Evolutionary conservation across 2,329 filamentous ascomycete genomes (phyloP).

Genomic region (Aspergillus pseudoviridinutans): DNA sequence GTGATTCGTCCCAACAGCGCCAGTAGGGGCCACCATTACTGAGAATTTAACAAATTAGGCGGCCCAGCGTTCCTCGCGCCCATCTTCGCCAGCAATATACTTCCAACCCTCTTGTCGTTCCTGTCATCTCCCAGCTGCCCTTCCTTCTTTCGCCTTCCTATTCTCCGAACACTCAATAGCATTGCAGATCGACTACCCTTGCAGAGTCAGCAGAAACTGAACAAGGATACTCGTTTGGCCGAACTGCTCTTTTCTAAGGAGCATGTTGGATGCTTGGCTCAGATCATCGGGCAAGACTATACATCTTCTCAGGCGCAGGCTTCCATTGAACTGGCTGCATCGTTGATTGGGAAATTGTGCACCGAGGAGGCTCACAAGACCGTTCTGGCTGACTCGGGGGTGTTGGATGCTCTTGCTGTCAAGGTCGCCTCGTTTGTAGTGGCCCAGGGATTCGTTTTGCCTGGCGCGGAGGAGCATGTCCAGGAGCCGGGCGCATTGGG

Average conservation of each 20-base stretch:
- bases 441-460: constrained; percentile 64
- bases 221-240: constrained; percentile 52
- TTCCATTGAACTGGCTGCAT: constrained; percentile 39
- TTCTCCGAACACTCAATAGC: constrained; percentile 69
- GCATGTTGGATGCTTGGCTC: constrained; percentile 59
- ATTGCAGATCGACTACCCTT: constrained; percentile 63
- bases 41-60: constrained; percentile 48
- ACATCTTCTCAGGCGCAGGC: constrained; percentile 51
- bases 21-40: constrained; percentile 10
- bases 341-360: constrained; percentile 60
- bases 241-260: constrained; percentile 61
- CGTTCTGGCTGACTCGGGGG: constrained; percentile 65
- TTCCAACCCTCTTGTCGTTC: constrained; percentile 67
- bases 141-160: constrained; percentile 64
- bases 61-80: constrained; percentile 75
- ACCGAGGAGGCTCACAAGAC: constrained; percentile 66
- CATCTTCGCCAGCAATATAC: constrained; percentile 62
- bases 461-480: constrained; percentile 56
- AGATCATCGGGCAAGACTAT: constrained; percentile 61
- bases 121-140: constrained; percentile 64
- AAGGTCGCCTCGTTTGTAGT: constrained; percentile 69
- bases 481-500: constrained; percentile 53
- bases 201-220: constrained; percentile 49
- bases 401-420: constrained; percentile 73
- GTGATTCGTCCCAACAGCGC: not conserved